These are phyloP conservation scores for Basipetospora chlamydospora DNA, from an alignment of 2,329 filamentous ascomycete species.

Conservation along the genomic window DNA sequence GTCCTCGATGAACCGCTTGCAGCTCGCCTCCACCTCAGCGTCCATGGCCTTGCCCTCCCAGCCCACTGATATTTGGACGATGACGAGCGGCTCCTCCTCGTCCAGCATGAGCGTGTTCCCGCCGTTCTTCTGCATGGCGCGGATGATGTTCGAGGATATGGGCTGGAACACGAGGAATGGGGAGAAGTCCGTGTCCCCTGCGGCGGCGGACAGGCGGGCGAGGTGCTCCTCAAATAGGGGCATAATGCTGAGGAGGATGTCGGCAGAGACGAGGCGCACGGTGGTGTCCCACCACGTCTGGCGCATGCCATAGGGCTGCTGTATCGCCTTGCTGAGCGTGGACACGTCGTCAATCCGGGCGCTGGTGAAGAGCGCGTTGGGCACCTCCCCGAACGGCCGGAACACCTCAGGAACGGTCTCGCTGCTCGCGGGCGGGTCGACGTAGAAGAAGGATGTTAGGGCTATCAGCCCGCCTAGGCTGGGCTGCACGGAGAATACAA, in stretches of 20 bases:
- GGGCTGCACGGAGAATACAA: slow-evolving; percentile 18
- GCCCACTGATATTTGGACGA: slow-evolving; percentile 10
- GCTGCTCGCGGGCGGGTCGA: slow-evolving; percentile 1
- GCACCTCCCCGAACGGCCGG: background rate
- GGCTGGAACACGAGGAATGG: slow-evolving; percentile 23
- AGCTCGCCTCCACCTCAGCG: slow-evolving; percentile 9
- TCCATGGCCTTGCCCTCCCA: slow-evolving; percentile 12
- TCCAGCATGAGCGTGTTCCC: slow-evolving; percentile 22
- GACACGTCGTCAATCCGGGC: background rate
- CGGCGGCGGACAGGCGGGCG: background rate
- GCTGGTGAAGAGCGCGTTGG: background rate
- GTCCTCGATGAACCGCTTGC: slow-evolving; percentile 8
- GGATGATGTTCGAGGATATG: slow-evolving; percentile 22
- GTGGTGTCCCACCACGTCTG: slow-evolving; percentile 11
- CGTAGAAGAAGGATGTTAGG: slow-evolving; percentile 3
- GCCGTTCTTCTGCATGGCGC: slow-evolving; percentile 19
- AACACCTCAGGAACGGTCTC: background rate
- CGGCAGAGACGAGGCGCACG: slow-evolving; percentile 8
- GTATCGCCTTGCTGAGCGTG: background rate
- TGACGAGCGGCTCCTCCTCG: slow-evolving; percentile 12
- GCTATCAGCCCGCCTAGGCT: slow-evolving; percentile 14
- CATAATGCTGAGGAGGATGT: slow-evolving; percentile 12
- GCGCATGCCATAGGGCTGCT: slow-evolving; percentile 10
- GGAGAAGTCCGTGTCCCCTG: slow-evolving; percentile 8
- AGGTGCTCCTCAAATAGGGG: slow-evolving; percentile 11